Evolutionary conservation across 805 yeast genomes (phyloP).

Genomic region (Cyberlindnera bimundalis): DNA sequence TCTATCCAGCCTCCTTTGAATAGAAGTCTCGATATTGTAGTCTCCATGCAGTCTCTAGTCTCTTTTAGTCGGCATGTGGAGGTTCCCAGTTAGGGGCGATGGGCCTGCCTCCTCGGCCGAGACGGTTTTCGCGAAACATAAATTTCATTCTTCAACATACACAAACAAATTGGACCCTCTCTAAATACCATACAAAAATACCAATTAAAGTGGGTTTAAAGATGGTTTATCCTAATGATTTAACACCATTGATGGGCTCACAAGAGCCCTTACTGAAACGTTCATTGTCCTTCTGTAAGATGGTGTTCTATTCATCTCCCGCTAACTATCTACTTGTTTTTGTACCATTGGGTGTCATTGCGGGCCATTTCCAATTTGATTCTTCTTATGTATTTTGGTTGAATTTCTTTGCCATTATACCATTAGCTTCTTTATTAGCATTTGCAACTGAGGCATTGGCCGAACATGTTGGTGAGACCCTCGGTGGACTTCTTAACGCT

Average conservation of each 20-base stretch:
- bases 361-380: slow-evolving; percentile 57
- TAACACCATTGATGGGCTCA: slow-evolving; percentile 13
- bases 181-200: no score
- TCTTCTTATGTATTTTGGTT: slow-evolving; percentile 58
- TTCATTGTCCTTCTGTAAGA: slow-evolving; percentile 26
- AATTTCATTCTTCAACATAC: no score
- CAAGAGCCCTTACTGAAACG: slow-evolving; percentile 6
- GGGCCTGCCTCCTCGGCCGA: no score
- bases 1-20: no score
- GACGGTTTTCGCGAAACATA: no score
- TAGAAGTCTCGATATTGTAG: no score
- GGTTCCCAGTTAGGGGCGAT: no score
- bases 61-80: no score
- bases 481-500: slow-evolving; percentile 94
- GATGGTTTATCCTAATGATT: slow-evolving; percentile 9
- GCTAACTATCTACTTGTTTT: slow-evolving; percentile 74
- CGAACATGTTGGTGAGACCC: slow-evolving; percentile 81
- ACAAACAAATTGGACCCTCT: no score
- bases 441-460: slow-evolving; percentile 92
- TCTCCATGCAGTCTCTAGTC: no score
- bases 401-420: slow-evolving; percentile 88
- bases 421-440: slow-evolving; percentile 86
- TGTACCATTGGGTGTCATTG: slow-evolving; percentile 85
- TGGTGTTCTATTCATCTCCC: slow-evolving; percentile 53
- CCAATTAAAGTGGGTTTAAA: no score